Conservation (phyloP, 2,329 filamentous ascomycete species). For the Aciculosporium take region DNA sequence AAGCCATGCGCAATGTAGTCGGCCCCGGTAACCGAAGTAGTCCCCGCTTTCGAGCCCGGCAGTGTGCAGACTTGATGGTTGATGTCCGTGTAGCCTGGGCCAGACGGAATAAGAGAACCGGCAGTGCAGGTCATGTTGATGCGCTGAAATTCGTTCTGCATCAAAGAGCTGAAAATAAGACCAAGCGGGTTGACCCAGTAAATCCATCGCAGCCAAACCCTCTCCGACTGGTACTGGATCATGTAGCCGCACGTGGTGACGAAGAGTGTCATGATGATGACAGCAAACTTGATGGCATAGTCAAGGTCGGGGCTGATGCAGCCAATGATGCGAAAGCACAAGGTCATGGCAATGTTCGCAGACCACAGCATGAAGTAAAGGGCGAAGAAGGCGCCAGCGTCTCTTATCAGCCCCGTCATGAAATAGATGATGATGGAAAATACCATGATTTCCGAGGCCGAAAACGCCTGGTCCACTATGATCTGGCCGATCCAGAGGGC, state of each 20-base stretch:
- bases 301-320: conserved; percentile 70
- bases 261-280: conserved; percentile 67
- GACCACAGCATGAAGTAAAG: conserved; percentile 59
- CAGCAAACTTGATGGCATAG: conserved; percentile 70
- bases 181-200: conserved; percentile 65
- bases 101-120: conserved; percentile 56
- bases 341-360: conserved; percentile 57
- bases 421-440: conserved; percentile 70
- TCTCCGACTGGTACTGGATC: conserved; percentile 62
- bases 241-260: conserved; percentile 71
- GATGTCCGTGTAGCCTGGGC: conserved; percentile 55
- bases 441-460: conserved; percentile 53
- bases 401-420: conserved; percentile 54
- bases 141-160: conserved; percentile 73
- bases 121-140: conserved; percentile 55
- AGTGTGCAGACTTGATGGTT: conserved; percentile 71
- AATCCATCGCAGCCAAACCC: conserved; percentile 69
- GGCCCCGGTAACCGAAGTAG: conserved; percentile 45
- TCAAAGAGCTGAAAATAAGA: conserved; percentile 60
- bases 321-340: conserved; percentile 64
- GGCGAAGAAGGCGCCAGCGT: conserved; percentile 64
- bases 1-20: conserved; percentile 58
- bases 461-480: conserved; percentile 60
- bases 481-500: conserved; percentile 77
- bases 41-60: conserved; percentile 54